Evolutionary conservation across 2,329 filamentous ascomycete species (phyloP), one percentile per base, ranked within the genome.

Genomic region (Davidsoniella australis): DNA sequence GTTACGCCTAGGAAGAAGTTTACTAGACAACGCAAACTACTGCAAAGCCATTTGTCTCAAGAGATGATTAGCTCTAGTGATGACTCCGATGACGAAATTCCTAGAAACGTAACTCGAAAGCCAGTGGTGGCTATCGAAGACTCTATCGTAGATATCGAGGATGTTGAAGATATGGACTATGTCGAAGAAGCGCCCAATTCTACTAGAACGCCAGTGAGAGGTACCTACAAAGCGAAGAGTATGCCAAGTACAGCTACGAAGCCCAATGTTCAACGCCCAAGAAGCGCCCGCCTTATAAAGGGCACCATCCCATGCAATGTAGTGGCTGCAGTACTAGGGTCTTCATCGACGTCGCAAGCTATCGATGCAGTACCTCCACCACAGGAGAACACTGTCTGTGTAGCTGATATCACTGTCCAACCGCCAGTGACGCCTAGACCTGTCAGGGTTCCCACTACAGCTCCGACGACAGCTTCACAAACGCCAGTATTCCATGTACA

Each of bases 41-140:
- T 9, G 4, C 45, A 39, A 37, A 24, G 10, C 20, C 6, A 47
- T 12, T 20, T 24, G 41, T 43, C 41, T 3, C 16, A 24, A 24
- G 41, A 43, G 41, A 43, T n/a, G 12, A 43, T 43, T 2, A n/a
- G 24, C 10, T 43, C 41, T 7, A 43, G 41, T 24, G 41, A 43
- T 33, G 14, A 56, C 36, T 14, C 52, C 41, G 8, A 41, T 23
- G 24, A 38, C 26, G 12, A 43, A 33, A 48, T 48, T 14, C 47
- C 39, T 4, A 33, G 29, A 33, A 33, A 2, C 12, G 29, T 12
- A 33, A 4, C 29, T 9, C 5, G 29, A 33, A 5, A 10, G 29
- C 12, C 9, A 33, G 8, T 1, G 12, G 29, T 33, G 8, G 29
- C 29, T 12, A 33, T 33, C 7, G 29, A 9, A 12, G 29, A 33